Evolutionary conservation across 495 filamentous ascomycete genomes (phyloP), one percentile per base, ranked within the genome.

Genomic region (Hypoxylon fuscum): DNA sequence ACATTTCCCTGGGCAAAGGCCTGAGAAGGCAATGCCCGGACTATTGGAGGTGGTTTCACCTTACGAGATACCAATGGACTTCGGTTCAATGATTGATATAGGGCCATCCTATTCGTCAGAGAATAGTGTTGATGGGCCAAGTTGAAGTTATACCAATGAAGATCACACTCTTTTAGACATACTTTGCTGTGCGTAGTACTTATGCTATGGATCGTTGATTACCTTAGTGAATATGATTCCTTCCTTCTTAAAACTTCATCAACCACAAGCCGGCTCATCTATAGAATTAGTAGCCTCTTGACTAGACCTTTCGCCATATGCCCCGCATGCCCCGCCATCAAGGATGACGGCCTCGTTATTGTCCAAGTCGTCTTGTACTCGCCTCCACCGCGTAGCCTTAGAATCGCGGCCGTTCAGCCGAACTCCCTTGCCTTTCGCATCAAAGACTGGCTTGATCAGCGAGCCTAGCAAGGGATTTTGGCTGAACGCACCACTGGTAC

Each of bases 291-390:
- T 14, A 11, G 15, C 20, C 25, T 45, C 47, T 41, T 51, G 15
- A 32, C 29, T 10, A 40, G 51, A 14, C 50, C 56, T 1, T 66
- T 76, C 61, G 14, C 91, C 90, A 73, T 89, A 86, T 4, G 85
- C 68, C 10, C 94, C 91, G 0, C 89, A 86, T 3, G 85, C 68
- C 9, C 94, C 90, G 0, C 94, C 94, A 74, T 97, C 90, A 4
- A 97, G 75, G 59, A 97, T 97, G 76, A 93, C 88, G n/a, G 83
- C 84, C 75, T 97, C 94, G 64, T 97, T 97, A 71, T 97, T 87
- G 46, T 93, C 89, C 34, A 87, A 79, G 66, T 96, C 91, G 75
- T 97, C 92, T 70, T 98, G 96, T 1, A 97, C 94, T 59, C 92
- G 85, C 43, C 93, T 80, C 95, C 94, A 97, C 2, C 82, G 84